Conservation (phyloP, 2,329 filamentous ascomycete genomes). For the Fusarium nematophilum region DNA sequence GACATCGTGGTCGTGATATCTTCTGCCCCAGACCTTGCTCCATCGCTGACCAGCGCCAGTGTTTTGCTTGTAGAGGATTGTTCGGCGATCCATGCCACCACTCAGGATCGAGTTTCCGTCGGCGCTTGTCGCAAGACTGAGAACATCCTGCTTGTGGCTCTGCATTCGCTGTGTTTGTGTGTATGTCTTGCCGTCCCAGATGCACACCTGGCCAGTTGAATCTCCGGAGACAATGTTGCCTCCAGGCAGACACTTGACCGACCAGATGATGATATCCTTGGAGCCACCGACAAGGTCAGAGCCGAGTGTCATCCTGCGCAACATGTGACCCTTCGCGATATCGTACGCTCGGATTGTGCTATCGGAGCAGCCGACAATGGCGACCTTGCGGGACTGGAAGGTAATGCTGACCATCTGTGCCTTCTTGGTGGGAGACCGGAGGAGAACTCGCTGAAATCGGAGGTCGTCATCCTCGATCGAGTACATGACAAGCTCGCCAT, state of each 20-base stretch:
- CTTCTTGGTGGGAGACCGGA: slow-evolving; percentile 83
- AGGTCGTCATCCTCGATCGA: slow-evolving; percentile 88
- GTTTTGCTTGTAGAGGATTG: slow-evolving; percentile 81
- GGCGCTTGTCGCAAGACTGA: slow-evolving; percentile 84
- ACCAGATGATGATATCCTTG: slow-evolving; percentile 92
- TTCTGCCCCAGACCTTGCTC: slow-evolving; percentile 85
- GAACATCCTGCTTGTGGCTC: slow-evolving; percentile 87
- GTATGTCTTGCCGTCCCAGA: slow-evolving; percentile 95
- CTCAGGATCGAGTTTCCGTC: slow-evolving; percentile 88
- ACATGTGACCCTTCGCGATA: slow-evolving; percentile 77
- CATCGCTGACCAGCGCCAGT: slow-evolving; percentile 73
- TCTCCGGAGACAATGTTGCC: slow-evolving; percentile 95
- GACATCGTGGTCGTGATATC: slow-evolving; percentile 93
- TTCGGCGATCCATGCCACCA: slow-evolving; percentile 90
- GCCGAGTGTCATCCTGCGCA: slow-evolving; percentile 88
- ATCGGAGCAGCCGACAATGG: slow-evolving; percentile 95
- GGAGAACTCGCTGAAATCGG: slow-evolving; percentile 80
- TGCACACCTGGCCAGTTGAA: slow-evolving; percentile 90
- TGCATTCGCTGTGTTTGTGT: slow-evolving; percentile 87
- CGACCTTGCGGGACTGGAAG: slow-evolving; percentile 85
- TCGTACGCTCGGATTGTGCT: slow-evolving; percentile 94
- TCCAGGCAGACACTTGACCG: slow-evolving; percentile 86
- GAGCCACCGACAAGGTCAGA: slow-evolving; percentile 80
- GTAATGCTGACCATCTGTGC: slow-evolving; percentile 90
- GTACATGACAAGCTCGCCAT: slow-evolving; percentile 88